These are phyloP conservation scores for Kickxella alabastrina DNA, from an alignment of 192 early-diverging fungal species.

Conservation along the genomic window DNA sequence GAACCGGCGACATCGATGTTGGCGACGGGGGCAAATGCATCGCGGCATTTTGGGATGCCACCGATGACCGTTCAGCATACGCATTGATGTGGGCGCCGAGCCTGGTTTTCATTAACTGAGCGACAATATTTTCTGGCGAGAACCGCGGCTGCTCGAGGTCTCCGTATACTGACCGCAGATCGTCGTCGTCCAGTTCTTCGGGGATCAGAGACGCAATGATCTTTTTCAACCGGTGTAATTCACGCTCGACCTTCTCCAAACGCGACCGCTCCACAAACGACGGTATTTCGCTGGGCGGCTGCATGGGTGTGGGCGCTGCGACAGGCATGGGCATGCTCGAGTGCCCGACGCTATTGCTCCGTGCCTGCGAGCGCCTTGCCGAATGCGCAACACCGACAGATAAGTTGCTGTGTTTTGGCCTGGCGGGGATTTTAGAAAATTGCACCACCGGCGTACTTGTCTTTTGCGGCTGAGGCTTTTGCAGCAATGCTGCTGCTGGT, in stretches of 20 bases:
- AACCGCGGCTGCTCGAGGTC: slow-evolving; percentile 28
- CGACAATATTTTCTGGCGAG: slow-evolving; percentile 26
- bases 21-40: slow-evolving; percentile 11
- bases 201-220: slow-evolving; percentile 47
- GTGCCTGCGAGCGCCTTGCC: slow-evolving; percentile 1
- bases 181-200: slow-evolving; percentile 44
- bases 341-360: slow-evolving; percentile 7
- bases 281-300: not conserved
- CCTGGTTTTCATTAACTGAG: slow-evolving; percentile 25
- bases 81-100: slow-evolving; percentile 12
- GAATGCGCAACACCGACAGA: not conserved
- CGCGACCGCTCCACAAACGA: slow-evolving; percentile 30
- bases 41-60: not conserved
- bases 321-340: not conserved
- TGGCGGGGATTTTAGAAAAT: not conserved
- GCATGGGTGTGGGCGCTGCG: not conserved
- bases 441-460: not conserved
- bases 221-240: slow-evolving; percentile 41
- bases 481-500: not conserved
- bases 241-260: slow-evolving; percentile 45
- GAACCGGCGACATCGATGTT: slow-evolving; percentile 5
- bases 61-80: not conserved
- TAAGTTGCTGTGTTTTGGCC: not conserved
- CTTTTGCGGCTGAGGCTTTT: not conserved
- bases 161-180: slow-evolving; percentile 46